phyloP scores from a whole-genome alignment of 176 grass and related monocot genomes.

The Rhynchospora pubera region DNA sequence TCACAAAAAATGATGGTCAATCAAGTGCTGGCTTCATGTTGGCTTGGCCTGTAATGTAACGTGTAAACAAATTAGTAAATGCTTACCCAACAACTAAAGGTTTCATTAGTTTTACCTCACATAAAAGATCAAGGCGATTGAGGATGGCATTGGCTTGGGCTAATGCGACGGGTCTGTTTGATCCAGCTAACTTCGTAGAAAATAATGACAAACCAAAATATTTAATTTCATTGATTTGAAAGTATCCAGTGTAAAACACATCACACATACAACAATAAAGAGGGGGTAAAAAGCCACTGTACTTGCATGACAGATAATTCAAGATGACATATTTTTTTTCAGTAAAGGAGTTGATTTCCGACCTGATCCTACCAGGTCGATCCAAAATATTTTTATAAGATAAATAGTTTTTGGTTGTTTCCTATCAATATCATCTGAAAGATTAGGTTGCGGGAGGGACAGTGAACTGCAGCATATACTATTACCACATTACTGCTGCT shows the following conservation, averaged over 20 bases:
- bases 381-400: background rate
- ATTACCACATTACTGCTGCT: background rate
- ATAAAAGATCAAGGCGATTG: constrained; percentile 85
- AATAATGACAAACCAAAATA: constrained; percentile 25
- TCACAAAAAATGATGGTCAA: background rate
- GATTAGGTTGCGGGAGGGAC: background rate
- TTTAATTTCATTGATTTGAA: background rate
- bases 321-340: background rate
- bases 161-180: constrained; percentile 80
- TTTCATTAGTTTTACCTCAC: constrained; percentile 47
- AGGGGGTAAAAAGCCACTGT: background rate
- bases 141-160: constrained; percentile 92
- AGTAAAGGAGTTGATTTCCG: too few relatives aligned
- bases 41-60: background rate
- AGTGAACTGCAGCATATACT: background rate
- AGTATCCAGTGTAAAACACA: background rate
- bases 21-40: background rate
- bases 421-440: background rate
- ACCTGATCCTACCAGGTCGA: background rate
- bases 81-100: background rate
- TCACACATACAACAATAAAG: background rate
- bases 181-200: constrained; percentile 79
- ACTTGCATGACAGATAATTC: background rate
- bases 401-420: background rate
- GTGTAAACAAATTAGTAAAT: background rate